Conservation (phyloP, 306 rosid species). For the Senna tora region DNA sequence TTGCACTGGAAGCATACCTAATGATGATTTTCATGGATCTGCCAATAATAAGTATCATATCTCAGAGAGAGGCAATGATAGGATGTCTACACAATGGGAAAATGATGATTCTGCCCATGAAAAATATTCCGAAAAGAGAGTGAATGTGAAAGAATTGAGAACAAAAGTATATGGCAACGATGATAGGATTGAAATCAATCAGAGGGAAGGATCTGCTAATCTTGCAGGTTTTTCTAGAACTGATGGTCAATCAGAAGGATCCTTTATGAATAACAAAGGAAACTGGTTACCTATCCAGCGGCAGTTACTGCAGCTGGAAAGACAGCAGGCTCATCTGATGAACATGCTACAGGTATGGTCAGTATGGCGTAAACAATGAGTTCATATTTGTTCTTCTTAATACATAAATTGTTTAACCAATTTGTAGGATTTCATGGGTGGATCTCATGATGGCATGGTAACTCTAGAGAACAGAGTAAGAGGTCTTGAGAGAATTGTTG, state of each 20-base stretch:
- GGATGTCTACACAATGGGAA: constrained; percentile 56
- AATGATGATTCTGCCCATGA: constrained; percentile 54
- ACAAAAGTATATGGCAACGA: constrained; percentile 54
- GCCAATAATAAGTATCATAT: constrained; percentile 56
- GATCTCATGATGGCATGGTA: constrained; percentile 93
- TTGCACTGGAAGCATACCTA: constrained; percentile 51
- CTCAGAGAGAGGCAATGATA: constrained; percentile 57
- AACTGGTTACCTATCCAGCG: constrained; percentile 92
- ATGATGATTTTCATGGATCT: constrained; percentile 61
- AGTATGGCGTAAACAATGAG: constrained; percentile 22
- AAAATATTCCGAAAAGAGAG: constrained; percentile 65
- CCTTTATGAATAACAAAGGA: constrained; percentile 78
- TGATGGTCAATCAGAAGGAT: constrained; percentile 80
- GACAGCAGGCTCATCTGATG: constrained; percentile 93
- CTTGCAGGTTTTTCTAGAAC: constrained; percentile 74
- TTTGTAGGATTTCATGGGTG: constrained; percentile 97
- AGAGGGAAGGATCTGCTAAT: constrained; percentile 67
- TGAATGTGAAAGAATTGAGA: constrained; percentile 66
- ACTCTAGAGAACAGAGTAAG: constrained; percentile 93
- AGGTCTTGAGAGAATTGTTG: constrained; percentile 96
- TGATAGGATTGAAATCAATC: constrained; percentile 62
- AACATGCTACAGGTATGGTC: constrained; percentile 88
- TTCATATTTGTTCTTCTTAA: constrained; percentile 29
- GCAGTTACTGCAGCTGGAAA: constrained; percentile 86
- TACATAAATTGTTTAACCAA: constrained; percentile 20